These are phyloP conservation scores for Beauveria sp. DNA, from an alignment of 2,329 filamentous ascomycete species.

Conservation along the genomic window DNA sequence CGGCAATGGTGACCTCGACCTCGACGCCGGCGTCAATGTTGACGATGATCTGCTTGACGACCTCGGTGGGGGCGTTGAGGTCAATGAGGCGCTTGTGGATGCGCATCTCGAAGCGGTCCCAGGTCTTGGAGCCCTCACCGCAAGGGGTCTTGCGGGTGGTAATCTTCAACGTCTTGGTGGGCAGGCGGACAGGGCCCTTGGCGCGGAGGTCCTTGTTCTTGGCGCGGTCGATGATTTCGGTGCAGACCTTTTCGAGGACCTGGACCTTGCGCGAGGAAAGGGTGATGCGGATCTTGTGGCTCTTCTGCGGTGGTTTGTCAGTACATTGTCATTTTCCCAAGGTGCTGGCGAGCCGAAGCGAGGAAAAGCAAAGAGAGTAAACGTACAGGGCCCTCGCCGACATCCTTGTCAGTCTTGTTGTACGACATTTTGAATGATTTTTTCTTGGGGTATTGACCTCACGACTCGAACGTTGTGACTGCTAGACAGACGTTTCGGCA, in stretches of 20 bases:
- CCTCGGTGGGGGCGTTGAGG: conserved; percentile 94
- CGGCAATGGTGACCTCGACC: conserved; percentile 88
- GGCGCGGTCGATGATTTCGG: conserved; percentile 96
- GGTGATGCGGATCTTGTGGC: conserved; percentile 98
- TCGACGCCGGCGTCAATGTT: conserved; percentile 92
- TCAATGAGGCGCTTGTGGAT: conserved; percentile 98
- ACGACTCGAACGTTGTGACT: conserved; percentile 63
- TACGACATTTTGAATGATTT: conserved; percentile 68
- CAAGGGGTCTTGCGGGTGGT: conserved; percentile 98
- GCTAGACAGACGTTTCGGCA: conserved; percentile 54
- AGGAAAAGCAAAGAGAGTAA: conserved; percentile 20
- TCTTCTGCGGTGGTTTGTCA: conserved; percentile 50
- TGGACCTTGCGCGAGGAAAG: conserved; percentile 90
- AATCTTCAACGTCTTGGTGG: conserved; percentile 95
- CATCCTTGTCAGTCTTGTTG: conserved; percentile 92
- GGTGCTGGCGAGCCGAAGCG: background rate
- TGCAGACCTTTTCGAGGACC: conserved; percentile 95
- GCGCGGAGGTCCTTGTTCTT: conserved; percentile 97
- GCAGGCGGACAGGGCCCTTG: conserved; percentile 96
- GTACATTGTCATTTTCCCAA: background rate
- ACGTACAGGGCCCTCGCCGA: conserved; percentile 77
- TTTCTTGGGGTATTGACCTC: conserved; percentile 38
- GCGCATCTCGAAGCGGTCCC: conserved; percentile 98
- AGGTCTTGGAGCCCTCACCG: conserved; percentile 99
- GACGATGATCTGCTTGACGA: conserved; percentile 94